Conservation (phyloP, 2,329 filamentous ascomycete species). For the Graphilbum fragrans region DNA sequence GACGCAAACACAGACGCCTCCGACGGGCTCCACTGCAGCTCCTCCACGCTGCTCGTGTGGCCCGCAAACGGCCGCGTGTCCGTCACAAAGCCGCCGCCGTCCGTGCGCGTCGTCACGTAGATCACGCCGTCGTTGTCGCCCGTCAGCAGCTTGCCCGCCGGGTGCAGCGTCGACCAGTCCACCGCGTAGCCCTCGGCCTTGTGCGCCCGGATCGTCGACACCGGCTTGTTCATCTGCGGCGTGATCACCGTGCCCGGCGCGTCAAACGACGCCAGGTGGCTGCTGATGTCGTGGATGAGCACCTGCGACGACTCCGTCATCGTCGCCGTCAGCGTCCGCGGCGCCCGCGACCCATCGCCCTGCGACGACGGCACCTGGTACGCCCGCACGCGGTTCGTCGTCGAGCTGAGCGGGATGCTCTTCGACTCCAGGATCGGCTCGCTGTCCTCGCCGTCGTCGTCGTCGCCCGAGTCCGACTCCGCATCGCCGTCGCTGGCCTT, state of each 20-base stretch:
- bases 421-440: constrained; percentile 93
- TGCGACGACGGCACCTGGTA: constrained; percentile 68
- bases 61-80: constrained; percentile 75
- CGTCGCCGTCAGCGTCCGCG: constrained; percentile 73
- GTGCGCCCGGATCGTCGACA: constrained; percentile 81
- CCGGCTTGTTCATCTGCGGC: constrained; percentile 74
- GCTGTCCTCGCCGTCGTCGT: constrained; percentile 58
- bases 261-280: constrained; percentile 82
- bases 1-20: constrained; percentile 93
- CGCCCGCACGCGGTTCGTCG: constrained; percentile 85
- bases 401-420: constrained; percentile 72
- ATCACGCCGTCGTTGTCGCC: constrained; percentile 87
- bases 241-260: constrained; percentile 72
- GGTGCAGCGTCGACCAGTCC: constrained; percentile 83
- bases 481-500: constrained; percentile 42
- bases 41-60: constrained; percentile 78
- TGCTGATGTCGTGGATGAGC: constrained; percentile 87
- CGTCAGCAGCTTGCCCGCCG: constrained; percentile 75
- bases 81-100: constrained; percentile 81
- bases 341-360: constrained; percentile 48
- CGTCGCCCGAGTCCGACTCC: constrained; percentile 52
- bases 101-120: constrained; percentile 74
- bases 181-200: constrained; percentile 88
- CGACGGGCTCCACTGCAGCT: constrained; percentile 91
- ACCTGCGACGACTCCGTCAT: constrained; percentile 88